Evolutionary conservation across 2,329 filamentous ascomycete genomes (phyloP), one percentile per base, ranked within the genome.

Genomic region (Trichoderma hamatum): DNA sequence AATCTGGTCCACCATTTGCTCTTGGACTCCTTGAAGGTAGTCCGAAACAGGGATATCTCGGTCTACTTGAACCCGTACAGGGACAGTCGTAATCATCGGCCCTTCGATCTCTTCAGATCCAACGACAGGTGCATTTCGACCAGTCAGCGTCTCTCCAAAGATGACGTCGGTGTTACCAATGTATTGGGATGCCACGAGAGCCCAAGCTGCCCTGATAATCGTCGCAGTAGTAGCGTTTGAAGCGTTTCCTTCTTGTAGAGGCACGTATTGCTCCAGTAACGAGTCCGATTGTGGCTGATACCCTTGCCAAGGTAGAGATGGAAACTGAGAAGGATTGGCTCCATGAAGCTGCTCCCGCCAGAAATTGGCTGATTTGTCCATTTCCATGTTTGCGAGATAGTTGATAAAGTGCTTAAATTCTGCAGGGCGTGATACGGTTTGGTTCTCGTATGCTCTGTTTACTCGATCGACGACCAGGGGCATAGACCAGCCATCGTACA

Each of bases 71-170:
- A 89, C 78, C 19, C 86, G 83, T 7, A 89, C 79, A 0, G 87
- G 87, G 2, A 89, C 82, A 0, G 87, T 89, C 2, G 86, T 85
- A 71, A 89, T 87, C 82, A 88, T 87, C 1, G 87, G 87, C 0
- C 86, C 88, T 70, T 87, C 84, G 59, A 89, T 88, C 70, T 85
- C 78, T 69, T 87, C 84, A 71, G 80, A 79, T 2, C 82, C 84
- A 0, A 80, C 73, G 30, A 86, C 78, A 1, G 83, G 80, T 0
- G 82, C 82, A 67, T 84, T 84, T 28, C 87, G 84, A 2, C 88
- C 87, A 0, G 86, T 88, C 3, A 89, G 78, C 0, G 86, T 89
- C 78, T 87, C 85, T 13, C 86, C 87, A 70, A 89, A 88, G 16
- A 88, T 79, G 7, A 89, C 80, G 69, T 89, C 87, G 24, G 80